Evolutionary conservation across 495 filamentous ascomycete genomes (phyloP), one percentile per base, ranked within the genome.

Genomic region (Hapsidospora chrysogenum): DNA sequence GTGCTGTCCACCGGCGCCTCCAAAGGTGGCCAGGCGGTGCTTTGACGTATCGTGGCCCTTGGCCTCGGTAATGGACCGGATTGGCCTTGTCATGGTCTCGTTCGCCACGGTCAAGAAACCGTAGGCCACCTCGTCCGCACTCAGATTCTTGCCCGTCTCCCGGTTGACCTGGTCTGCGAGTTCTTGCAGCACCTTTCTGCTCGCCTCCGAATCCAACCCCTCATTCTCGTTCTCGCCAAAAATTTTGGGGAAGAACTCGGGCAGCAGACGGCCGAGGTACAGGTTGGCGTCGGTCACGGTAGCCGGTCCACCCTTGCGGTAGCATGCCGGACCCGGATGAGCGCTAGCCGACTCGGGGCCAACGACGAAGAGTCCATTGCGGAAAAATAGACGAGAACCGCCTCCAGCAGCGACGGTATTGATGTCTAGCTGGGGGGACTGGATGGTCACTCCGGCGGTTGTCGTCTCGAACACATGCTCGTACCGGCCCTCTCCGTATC

Each of bases 391-490:
- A 31, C 84, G 72, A 3, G 85, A 93, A 13, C 87, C 87, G 36
- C 87, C 87, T 27, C 87, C 87, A 14, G 87, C 87, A 14, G 87
- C 87, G 20, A 96, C 87, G 0, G 89, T 97, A 54, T 96, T 96
- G 56, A 97, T 95, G 56, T 97, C 89, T 1, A 97, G 70, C 46
- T 96, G 89, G 0, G 89, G 89, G 0, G 78, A 85, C 46, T 96
- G 89, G 22, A 96, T 92, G 0, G 85, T 84, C 4, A 97, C 84
- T 17, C 89, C 89, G 2, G 89, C 89, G 1, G 92, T 92, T 0
- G 87, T 95, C 1, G 89, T 95, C 49, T 93, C 89, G 41, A 97
- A 96, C 0, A 95, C 89, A 52, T 97, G 89, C 38, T 96, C 89
- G 49, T 93, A 85, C 32, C 87, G 68, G 9, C 89, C 87, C 29